A percentile compares a stretch with the other conserved stretches of the same genome.
phyloP scores from a whole-genome alignment of 805 yeast species.

The Yarrowia sp. region DNA sequence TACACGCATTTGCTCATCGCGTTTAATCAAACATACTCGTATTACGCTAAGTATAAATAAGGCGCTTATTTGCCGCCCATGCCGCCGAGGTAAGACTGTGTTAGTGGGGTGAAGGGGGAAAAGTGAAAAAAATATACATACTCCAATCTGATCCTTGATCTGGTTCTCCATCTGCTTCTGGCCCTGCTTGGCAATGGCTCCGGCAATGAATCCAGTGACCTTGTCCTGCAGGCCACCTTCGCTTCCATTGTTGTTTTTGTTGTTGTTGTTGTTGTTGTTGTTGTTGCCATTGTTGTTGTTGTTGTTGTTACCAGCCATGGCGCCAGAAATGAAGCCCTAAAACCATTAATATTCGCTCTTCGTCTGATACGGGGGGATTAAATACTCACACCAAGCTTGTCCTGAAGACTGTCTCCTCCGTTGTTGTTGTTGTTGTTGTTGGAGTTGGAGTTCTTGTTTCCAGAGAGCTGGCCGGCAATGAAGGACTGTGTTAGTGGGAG shows the following conservation, averaged over 20 bases:
- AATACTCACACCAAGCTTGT: constrained; percentile 24
- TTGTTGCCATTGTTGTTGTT: background rate
- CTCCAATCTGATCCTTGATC: constrained; percentile 24
- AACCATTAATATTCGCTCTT: constrained; percentile 9
- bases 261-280: background rate
- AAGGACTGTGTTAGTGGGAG: background rate
- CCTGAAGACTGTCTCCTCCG: constrained; percentile 9
- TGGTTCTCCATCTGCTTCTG: constrained; percentile 20
- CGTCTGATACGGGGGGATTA: background rate
- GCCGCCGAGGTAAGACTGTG: constrained; percentile 15
- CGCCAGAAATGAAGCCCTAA: constrained; percentile 23
- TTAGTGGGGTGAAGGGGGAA: background rate
- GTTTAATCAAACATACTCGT: background rate
- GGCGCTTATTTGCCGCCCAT: background rate
- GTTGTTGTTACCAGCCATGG: constrained; percentile 9
- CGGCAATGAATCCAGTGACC: constrained; percentile 24
- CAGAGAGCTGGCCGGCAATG: constrained; percentile 7
- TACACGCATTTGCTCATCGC: too few relatives aligned
- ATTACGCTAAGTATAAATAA: constrained; percentile 2
- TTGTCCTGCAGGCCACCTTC: constrained; percentile 16
- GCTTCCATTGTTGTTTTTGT: background rate
- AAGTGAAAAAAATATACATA: constrained; percentile 1
- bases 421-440: background rate
- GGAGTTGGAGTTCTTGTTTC: constrained; percentile 2
- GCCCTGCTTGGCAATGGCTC: constrained; percentile 27